phyloP scores from a whole-genome alignment of 441 rosid species.

The Eutrema salsugineum region DNA sequence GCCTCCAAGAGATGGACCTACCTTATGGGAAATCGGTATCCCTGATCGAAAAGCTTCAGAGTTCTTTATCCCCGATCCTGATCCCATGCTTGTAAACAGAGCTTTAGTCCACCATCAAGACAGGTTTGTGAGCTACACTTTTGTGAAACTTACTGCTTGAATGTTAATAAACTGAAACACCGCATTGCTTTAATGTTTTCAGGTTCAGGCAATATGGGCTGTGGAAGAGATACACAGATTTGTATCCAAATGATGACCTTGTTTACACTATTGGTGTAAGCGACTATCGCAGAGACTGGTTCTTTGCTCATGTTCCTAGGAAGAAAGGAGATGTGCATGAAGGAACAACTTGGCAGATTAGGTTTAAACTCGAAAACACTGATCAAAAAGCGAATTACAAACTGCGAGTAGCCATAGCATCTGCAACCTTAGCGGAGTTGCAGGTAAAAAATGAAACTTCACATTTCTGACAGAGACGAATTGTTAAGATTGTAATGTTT shows the following conservation, averaged over 20 bases:
- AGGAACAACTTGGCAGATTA: slow-evolving; percentile 63
- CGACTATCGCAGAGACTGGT: slow-evolving; percentile 65
- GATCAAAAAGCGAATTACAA: slow-evolving; percentile 48
- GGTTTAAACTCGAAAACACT: slow-evolving; percentile 52
- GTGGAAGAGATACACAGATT: slow-evolving; percentile 71
- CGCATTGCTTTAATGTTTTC: slow-evolving; percentile 12
- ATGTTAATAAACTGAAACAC: slow-evolving; percentile 2
- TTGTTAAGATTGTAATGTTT: neutral
- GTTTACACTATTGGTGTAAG: slow-evolving; percentile 55
- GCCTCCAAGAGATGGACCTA: slow-evolving; percentile 74
- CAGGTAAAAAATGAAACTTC: slow-evolving; percentile 48
- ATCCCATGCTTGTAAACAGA: slow-evolving; percentile 43
- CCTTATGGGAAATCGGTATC: slow-evolving; percentile 75
- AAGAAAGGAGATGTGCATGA: slow-evolving; percentile 36
- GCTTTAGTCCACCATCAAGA: slow-evolving; percentile 54
- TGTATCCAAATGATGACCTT: slow-evolving; percentile 66
- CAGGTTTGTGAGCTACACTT: slow-evolving; percentile 38
- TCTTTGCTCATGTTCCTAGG: slow-evolving; percentile 80
- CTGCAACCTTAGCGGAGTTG: slow-evolving; percentile 82
- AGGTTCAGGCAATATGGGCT: slow-evolving; percentile 89
- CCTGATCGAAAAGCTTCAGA: slow-evolving; percentile 65
- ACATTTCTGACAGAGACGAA: neutral
- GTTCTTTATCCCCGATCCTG: slow-evolving; percentile 63
- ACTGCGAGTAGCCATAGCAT: slow-evolving; percentile 78
- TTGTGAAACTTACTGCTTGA: slow-evolving; percentile 2